Conservation (phyloP, 371 early-diverging fungal genomes). For the Rhizopus delemar region DNA sequence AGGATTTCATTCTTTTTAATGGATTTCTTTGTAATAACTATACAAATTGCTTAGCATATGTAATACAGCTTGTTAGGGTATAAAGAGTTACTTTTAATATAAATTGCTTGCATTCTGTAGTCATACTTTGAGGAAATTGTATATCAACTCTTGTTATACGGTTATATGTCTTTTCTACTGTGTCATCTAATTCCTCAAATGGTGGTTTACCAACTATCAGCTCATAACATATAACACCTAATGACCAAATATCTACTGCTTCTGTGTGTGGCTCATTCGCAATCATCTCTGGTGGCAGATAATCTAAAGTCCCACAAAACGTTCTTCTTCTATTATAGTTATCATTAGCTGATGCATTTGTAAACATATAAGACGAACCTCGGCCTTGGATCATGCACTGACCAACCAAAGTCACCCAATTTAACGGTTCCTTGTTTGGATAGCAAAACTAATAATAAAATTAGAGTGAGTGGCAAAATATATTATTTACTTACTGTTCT, state of each 20-base stretch:
- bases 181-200: conserved; percentile 68
- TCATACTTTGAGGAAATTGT: conserved; percentile 76
- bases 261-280: conserved; percentile 79
- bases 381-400: conserved; percentile 89
- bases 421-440: conserved; percentile 86
- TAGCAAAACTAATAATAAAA: conserved; percentile 48
- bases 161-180: conserved; percentile 59
- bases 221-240: conserved; percentile 96
- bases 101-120: conserved; percentile 79
- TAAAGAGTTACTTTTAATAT: conserved; percentile 61
- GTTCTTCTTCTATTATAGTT: conserved; percentile 70
- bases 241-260: conserved; percentile 93
- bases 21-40: conserved; percentile 15
- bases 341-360: conserved; percentile 9
- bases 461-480: background rate
- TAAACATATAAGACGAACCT: conserved; percentile 36
- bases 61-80: background rate
- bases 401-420: conserved; percentile 99
- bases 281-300: conserved; percentile 93
- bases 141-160: conserved; percentile 82
- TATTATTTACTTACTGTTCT: conserved; percentile 54
- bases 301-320: conserved; percentile 97
- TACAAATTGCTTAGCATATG: background rate
- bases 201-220: conserved; percentile 93
- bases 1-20: background rate